Conservation (phyloP, 2,329 filamentous ascomycete species). For the Colletotrichum liaoningense region DNA sequence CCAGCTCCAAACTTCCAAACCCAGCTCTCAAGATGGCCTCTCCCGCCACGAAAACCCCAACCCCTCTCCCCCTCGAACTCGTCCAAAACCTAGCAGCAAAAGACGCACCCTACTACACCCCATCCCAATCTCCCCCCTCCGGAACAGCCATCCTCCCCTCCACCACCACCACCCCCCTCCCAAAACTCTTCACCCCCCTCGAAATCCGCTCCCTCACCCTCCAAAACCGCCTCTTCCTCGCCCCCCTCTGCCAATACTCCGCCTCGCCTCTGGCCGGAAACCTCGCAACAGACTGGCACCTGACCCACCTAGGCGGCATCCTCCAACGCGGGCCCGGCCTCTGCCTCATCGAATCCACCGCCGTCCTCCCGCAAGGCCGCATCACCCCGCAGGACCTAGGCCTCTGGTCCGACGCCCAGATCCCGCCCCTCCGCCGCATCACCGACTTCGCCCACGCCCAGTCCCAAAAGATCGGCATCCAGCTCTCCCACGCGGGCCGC, state of each 20-base stretch:
- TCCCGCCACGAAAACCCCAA: constrained; percentile 1
- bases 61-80: not conserved
- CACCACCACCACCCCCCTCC: constrained; percentile 45
- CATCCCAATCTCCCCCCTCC: constrained; percentile 55
- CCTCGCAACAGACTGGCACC: constrained; percentile 78
- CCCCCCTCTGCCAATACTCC: constrained; percentile 61
- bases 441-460: constrained; percentile 69
- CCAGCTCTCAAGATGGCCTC: not conserved
- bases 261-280: constrained; percentile 55
- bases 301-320: constrained; percentile 80
- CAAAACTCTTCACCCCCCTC: constrained; percentile 61
- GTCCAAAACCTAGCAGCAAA: constrained; percentile 42
- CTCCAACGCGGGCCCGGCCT: constrained; percentile 74
- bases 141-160: constrained; percentile 53
- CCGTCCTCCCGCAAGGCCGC: constrained; percentile 71
- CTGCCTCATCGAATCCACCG: constrained; percentile 73
- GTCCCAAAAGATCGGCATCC: constrained; percentile 75
- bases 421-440: constrained; percentile 65
- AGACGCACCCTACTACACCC: constrained; percentile 59
- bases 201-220: constrained; percentile 57
- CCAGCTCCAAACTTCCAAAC: not conserved
- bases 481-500: constrained; percentile 80
- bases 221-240: constrained; percentile 58
- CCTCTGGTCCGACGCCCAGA: constrained; percentile 77
- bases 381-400: constrained; percentile 77